Evolutionary conservation across 2,329 filamentous ascomycete species (phyloP).

Genomic region (Tolypocladium sp.): DNA sequence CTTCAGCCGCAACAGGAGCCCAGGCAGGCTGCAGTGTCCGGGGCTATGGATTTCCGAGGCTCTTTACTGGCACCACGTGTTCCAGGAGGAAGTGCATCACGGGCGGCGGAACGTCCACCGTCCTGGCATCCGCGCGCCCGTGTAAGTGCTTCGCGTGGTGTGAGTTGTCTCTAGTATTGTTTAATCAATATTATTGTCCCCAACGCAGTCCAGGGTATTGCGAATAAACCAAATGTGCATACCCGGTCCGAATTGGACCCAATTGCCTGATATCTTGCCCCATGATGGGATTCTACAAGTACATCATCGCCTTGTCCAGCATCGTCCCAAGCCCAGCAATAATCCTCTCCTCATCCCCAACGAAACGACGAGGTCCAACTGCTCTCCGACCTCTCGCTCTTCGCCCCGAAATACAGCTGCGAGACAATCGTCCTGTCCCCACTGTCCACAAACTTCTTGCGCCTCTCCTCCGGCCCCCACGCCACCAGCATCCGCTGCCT

Average conservation of each 20-base stretch:
- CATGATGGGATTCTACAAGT: neutral
- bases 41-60: too few relatives aligned
- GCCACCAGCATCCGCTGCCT: neutral
- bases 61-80: too few relatives aligned
- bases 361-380: neutral
- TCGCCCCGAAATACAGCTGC: neutral
- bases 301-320: neutral
- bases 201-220: neutral
- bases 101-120: neutral
- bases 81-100: neutral
- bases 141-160: neutral
- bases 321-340: neutral
- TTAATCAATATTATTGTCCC: too few relatives aligned
- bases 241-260: neutral
- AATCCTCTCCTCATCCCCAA: neutral
- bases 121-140: too few relatives aligned
- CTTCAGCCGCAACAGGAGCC: neutral
- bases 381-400: neutral
- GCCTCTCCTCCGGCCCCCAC: neutral
- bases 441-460: neutral
- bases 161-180: too few relatives aligned
- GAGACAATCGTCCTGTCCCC: neutral
- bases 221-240: neutral
- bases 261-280: too few relatives aligned
- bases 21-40: too few relatives aligned